A percentile compares a stretch with the other conserved stretches of the same genome.
Conservation (phyloP, 2,329 filamentous ascomycete genomes). For the Xylariaceae sp. region DNA sequence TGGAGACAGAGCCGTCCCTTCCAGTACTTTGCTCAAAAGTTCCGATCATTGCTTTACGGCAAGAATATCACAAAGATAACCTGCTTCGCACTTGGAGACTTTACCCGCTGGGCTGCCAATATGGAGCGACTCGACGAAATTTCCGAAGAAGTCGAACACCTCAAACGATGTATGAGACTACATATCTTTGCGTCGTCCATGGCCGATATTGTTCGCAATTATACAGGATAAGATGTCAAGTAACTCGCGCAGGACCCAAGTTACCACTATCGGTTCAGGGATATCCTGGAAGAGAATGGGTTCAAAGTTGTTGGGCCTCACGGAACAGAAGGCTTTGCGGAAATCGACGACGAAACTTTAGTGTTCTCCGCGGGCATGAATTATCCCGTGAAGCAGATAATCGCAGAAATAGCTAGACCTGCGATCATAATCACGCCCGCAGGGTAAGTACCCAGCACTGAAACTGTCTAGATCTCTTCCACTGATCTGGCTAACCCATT, state of each 20-base stretch:
- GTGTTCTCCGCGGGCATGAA: constrained; percentile 34
- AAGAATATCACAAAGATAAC: neutral
- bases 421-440: too few species aligned
- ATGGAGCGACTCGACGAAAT: neutral
- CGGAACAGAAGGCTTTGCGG: constrained; percentile 33
- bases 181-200: neutral
- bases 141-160: too few species aligned
- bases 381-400: constrained; percentile 35
- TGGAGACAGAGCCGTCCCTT: neutral
- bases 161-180: neutral
- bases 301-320: constrained; percentile 17
- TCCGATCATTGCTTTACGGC: neutral
- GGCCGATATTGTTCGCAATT: neutral
- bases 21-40: neutral
- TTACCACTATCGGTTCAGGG: neutral
- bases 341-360: constrained; percentile 34
- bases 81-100: neutral
- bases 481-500: too few species aligned
- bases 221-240: constrained; percentile 8
- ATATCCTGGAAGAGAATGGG: neutral
- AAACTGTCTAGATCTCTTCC: too few species aligned
- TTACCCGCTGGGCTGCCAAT: neutral
- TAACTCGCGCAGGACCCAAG: constrained; percentile 25
- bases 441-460: too few species aligned
- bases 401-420: constrained; percentile 37